Percentiles rank a stretch among this genome's conserved stretches.
phyloP scores from a whole-genome alignment of 441 rosid species.

The Adansonia grandidieri region DNA sequence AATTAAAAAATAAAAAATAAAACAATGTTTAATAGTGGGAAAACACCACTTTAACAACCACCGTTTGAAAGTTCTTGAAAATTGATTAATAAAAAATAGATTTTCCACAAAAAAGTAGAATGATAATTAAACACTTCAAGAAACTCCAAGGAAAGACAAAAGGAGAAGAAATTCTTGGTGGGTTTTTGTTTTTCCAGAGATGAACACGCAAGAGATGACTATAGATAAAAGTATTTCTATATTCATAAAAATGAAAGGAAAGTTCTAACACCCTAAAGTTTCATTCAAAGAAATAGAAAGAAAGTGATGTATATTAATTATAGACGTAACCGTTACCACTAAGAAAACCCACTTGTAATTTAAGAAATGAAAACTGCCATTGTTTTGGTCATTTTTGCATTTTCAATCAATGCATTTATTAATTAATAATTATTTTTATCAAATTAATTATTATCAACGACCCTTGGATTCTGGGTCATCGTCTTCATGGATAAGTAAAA shows the following conservation, averaged over 20 bases:
- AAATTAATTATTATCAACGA: not conserved
- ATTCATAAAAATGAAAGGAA: not conserved
- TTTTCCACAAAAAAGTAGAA: slow-evolving; percentile 27
- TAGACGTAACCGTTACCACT: slow-evolving; percentile 1
- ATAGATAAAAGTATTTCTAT: slow-evolving; percentile 18
- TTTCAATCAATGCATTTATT: not conserved
- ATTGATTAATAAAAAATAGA: not conserved
- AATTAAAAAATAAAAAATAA: no score
- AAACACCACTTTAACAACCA: not conserved
- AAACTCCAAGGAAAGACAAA: not conserved
- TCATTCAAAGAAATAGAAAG: not conserved
- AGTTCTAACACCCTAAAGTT: slow-evolving; percentile 13
- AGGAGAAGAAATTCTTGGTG: not conserved
- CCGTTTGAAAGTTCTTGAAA: not conserved
- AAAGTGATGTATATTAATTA: not conserved
- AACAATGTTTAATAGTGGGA: no score
- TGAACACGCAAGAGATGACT: slow-evolving; percentile 22
- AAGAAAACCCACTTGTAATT: not conserved
- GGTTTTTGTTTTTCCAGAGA: slow-evolving; percentile 21
- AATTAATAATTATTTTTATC: not conserved
- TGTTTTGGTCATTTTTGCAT: not conserved
- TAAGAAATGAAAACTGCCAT: not conserved
- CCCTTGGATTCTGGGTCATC: slow-evolving; percentile 10
- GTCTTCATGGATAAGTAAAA: not conserved
- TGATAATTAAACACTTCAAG: not conserved